Conservation (phyloP, 768 basidiomycete species). For the Podaxis sp. region DNA sequence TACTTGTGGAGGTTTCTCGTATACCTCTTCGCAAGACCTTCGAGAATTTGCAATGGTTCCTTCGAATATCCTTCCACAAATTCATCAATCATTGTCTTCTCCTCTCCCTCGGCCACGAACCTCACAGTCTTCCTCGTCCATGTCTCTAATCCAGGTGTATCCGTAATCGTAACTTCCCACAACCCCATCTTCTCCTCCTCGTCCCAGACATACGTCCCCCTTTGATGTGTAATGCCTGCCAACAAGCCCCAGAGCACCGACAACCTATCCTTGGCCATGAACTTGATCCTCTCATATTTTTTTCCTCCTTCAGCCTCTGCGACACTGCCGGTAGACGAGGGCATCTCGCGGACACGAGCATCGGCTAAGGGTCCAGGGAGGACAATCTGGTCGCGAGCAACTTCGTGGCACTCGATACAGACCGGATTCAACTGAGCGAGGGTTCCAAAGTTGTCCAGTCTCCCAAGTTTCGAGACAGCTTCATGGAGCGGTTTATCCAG, state of each 20-base stretch:
- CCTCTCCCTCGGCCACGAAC: background rate
- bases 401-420: background rate
- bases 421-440: background rate
- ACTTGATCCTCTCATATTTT: background rate
- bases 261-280: background rate
- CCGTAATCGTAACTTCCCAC: conserved; percentile 1
- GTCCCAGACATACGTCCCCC: conserved; percentile 5
- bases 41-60: background rate
- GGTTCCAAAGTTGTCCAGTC: background rate
- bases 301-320: background rate
- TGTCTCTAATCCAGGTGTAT: background rate
- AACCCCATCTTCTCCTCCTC: background rate
- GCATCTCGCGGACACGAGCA: background rate
- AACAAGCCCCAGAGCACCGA: conserved; percentile 2
- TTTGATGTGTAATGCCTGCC: background rate
- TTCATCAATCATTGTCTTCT: background rate
- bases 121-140: conserved; percentile 3
- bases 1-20: conserved; percentile 3
- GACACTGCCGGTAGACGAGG: background rate
- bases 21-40: conserved; percentile 2
- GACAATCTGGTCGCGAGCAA: background rate
- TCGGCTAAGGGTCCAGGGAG: background rate
- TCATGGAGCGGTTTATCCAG: background rate
- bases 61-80: conserved; percentile 7
- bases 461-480: background rate